These are phyloP conservation scores for Begonia loranthoides DNA, from an alignment of 306 rosid species.

Conservation along the genomic window DNA sequence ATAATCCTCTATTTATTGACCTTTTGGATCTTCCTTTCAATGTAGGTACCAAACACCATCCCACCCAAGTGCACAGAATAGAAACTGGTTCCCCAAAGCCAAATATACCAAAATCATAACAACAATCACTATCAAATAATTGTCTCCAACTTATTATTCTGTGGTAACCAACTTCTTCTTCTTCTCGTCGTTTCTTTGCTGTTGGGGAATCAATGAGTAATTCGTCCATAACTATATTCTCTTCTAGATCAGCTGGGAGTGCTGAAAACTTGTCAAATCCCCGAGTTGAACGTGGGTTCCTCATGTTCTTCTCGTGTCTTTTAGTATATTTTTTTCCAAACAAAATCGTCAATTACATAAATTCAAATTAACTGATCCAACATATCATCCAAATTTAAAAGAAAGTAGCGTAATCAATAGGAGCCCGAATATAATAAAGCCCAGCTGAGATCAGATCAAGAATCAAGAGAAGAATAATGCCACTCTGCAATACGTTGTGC, in stretches of 20 bases:
- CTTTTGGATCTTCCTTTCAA: slow-evolving; percentile 30
- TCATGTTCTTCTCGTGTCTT: slow-evolving; percentile 24
- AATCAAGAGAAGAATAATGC: no score
- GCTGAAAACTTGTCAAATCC: slow-evolving; percentile 84
- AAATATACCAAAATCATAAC: slow-evolving; percentile 49
- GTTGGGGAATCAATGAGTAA: slow-evolving; percentile 7
- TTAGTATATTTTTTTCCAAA: no score
- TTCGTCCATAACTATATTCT: slow-evolving; percentile 22
- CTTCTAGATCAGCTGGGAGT: slow-evolving; percentile 64
- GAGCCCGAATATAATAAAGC: no score
- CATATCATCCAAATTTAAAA: no score
- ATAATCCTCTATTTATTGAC: no score
- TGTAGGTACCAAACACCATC: slow-evolving; percentile 59
- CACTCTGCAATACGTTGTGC: no score
- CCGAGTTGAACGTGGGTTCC: slow-evolving; percentile 50
- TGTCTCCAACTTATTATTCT: no score
- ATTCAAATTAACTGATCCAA: no score
- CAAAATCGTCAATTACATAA: no score
- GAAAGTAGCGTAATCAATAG: no score
- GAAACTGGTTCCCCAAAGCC: slow-evolving; percentile 59
- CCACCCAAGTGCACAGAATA: slow-evolving; percentile 41
- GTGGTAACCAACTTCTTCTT: slow-evolving; percentile 15
- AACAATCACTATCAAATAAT: slow-evolving; percentile 37
- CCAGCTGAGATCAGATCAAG: no score
- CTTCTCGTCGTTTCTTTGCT: slow-evolving; percentile 3